phyloP scores from a whole-genome alignment of 305 asterid genomes.

The Coffea humblotiana region DNA sequence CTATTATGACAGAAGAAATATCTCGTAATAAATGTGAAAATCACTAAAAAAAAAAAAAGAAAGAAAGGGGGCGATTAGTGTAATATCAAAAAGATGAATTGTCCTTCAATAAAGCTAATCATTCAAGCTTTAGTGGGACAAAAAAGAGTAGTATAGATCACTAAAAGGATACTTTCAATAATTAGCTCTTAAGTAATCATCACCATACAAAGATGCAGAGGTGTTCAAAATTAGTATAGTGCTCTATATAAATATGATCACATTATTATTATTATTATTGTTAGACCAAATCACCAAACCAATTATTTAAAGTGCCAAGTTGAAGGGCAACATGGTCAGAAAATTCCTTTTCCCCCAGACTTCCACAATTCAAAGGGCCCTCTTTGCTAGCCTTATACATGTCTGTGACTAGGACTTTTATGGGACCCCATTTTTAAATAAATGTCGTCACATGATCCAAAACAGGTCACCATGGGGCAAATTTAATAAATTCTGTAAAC shows the following conservation, averaged over 20 bases:
- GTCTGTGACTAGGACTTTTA: slow-evolving; percentile 54
- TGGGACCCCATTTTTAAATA: slow-evolving; percentile 31
- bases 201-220: not conserved
- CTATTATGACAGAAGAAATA: not conserved
- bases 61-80: not conserved
- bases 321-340: slow-evolving; percentile 24
- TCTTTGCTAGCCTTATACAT: slow-evolving; percentile 28
- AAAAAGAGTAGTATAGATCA: not conserved
- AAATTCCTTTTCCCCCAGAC: slow-evolving; percentile 33
- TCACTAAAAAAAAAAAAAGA: not conserved
- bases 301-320: slow-evolving; percentile 19
- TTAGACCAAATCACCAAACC: not conserved
- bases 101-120: slow-evolving; percentile 8
- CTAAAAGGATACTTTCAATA: slow-evolving; percentile 4
- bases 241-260: slow-evolving; percentile 18
- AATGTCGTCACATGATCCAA: slow-evolving; percentile 69
- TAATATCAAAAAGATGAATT: not conserved
- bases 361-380: slow-evolving; percentile 26
- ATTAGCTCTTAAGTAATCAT: not conserved
- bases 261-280: not conserved
- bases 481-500: not conserved
- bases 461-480: slow-evolving; percentile 20
- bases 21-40: not conserved
- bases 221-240: slow-evolving; percentile 13
- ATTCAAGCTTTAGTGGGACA: slow-evolving; percentile 10